phyloP scores from a whole-genome alignment of 345 rosid species.

The Pistacia integerrima region DNA sequence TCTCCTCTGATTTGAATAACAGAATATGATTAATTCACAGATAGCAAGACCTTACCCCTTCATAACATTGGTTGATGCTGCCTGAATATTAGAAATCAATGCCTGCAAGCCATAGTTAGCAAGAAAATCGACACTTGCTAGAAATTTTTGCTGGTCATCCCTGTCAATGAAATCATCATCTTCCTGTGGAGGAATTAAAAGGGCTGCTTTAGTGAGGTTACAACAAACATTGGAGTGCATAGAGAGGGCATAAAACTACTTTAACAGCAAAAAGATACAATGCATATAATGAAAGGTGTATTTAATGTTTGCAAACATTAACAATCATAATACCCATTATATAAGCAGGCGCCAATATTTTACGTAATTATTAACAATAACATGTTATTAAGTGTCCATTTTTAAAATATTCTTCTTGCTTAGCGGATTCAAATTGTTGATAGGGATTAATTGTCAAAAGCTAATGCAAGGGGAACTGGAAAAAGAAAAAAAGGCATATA shows the following conservation, averaged over 20 bases:
- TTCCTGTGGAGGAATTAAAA: constrained; percentile 50
- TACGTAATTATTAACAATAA: background rate
- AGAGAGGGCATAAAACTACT: background rate
- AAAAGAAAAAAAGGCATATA: background rate
- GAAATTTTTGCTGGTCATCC: constrained; percentile 77
- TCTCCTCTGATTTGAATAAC: constrained; percentile 3
- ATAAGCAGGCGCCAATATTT: too few relatives aligned
- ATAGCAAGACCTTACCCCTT: constrained; percentile 53
- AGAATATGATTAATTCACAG: background rate
- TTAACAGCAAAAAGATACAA: background rate
- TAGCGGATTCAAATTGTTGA: background rate
- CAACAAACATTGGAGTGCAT: background rate
- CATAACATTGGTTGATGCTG: constrained; percentile 67
- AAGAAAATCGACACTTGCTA: constrained; percentile 79
- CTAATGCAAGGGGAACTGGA: background rate
- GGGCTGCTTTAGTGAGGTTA: constrained; percentile 8
- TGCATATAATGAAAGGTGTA: background rate
- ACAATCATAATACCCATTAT: background rate
- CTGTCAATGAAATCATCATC: constrained; percentile 68
- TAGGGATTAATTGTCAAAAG: background rate
- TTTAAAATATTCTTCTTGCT: too few relatives aligned
- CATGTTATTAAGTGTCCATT: background rate
- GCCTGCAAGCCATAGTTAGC: constrained; percentile 59
- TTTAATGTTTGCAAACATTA: background rate
- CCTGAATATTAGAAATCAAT: constrained; percentile 62